phyloP scores from a whole-genome alignment of 2,329 filamentous ascomycete species.

The Nothophoma quercina region DNA sequence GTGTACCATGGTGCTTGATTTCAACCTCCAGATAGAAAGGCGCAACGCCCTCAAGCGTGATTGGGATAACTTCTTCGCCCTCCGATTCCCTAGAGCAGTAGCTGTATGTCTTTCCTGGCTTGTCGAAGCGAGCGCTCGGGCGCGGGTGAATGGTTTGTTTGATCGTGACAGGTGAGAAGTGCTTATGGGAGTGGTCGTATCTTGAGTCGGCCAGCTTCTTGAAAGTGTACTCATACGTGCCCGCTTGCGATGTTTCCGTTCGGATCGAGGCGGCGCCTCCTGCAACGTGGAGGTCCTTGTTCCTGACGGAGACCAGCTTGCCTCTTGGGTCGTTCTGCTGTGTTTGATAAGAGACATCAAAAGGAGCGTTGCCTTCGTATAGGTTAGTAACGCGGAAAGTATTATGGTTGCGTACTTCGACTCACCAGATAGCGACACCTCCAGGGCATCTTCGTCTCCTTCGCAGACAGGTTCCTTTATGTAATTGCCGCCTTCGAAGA shows the following conservation, averaged over 20 bases:
- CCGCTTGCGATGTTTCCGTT: constrained; percentile 85
- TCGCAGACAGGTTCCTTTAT: constrained; percentile 88
- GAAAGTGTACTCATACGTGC: constrained; percentile 87
- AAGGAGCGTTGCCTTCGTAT: constrained; percentile 74
- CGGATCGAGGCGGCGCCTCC: constrained; percentile 78
- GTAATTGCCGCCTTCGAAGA: constrained; percentile 62
- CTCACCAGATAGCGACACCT: constrained; percentile 79
- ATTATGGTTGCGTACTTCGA: constrained; percentile 30
- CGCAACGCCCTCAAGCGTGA: constrained; percentile 80
- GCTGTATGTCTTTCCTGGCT: constrained; percentile 91
- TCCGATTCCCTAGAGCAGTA: constrained; percentile 88
- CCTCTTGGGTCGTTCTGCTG: constrained; percentile 73
- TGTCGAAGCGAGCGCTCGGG: constrained; percentile 81
- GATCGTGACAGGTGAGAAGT: constrained; percentile 72
- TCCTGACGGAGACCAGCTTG: constrained; percentile 63
- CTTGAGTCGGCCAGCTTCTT: constrained; percentile 82
- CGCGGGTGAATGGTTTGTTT: constrained; percentile 85
- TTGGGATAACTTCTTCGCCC: constrained; percentile 85
- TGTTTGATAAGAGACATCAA: constrained; percentile 81
- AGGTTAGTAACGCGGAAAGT: constrained; percentile 30
- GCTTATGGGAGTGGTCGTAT: constrained; percentile 76
- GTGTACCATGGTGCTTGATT: constrained; percentile 87
- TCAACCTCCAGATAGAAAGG: constrained; percentile 92
- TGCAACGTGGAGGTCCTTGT: constrained; percentile 78
- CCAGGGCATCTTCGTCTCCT: constrained; percentile 89